phyloP scores from a whole-genome alignment of 2,329 filamentous ascomycete genomes.

The Fusarium sambucinum region DNA sequence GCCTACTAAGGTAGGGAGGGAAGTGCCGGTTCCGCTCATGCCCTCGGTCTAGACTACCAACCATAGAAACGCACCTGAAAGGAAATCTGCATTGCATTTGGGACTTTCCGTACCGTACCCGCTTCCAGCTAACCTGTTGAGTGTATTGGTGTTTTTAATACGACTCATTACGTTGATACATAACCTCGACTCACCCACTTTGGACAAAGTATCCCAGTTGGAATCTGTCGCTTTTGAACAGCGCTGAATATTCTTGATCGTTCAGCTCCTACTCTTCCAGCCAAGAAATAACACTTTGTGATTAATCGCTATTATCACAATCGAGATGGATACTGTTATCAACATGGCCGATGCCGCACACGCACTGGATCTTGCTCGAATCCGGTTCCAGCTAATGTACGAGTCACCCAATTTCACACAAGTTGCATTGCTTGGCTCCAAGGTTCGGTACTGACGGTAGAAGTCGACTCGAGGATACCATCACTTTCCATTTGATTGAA shows the following conservation, averaged over 20 bases:
- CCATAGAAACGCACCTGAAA: background rate
- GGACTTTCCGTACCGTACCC: slow-evolving; percentile 17
- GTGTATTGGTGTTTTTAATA: slow-evolving; percentile 19
- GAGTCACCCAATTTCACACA: slow-evolving; percentile 44
- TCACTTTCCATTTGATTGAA: slow-evolving; percentile 96
- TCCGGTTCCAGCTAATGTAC: slow-evolving; percentile 94
- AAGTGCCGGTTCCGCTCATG: slow-evolving; percentile 35
- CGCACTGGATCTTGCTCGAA: slow-evolving; percentile 89
- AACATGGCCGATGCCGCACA: slow-evolving; percentile 87
- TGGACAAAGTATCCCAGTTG: background rate
- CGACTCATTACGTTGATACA: slow-evolving; percentile 11
- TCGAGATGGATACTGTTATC: slow-evolving; percentile 86
- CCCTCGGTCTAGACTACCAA: slow-evolving; percentile 10
- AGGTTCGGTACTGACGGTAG: slow-evolving; percentile 21
- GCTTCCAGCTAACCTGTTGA: slow-evolving; percentile 16
- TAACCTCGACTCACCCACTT: slow-evolving; percentile 1
- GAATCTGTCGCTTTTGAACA: background rate
- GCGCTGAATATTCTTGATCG: background rate
- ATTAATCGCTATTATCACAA: slow-evolving; percentile 14
- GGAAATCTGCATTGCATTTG: slow-evolving; percentile 2
- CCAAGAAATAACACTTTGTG: background rate
- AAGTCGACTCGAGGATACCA: slow-evolving; percentile 96
- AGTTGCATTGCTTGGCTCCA: background rate
- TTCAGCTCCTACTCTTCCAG: background rate
- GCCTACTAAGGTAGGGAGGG: slow-evolving; percentile 3